phyloP scores from a whole-genome alignment of 805 yeast species.

The Schizosaccharomyces cryophilus region DNA sequence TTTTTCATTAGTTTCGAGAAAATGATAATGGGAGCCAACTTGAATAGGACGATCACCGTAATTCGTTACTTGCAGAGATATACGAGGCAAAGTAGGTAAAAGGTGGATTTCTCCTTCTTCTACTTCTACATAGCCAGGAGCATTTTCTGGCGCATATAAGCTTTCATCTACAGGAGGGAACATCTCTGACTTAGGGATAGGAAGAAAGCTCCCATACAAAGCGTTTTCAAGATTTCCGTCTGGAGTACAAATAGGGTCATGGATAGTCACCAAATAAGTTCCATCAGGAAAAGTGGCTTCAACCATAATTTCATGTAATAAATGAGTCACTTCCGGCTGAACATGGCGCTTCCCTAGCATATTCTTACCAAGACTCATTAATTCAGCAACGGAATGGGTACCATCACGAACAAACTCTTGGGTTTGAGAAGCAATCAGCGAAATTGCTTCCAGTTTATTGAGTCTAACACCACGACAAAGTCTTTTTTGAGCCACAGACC shows the following conservation, averaged over 20 bases:
- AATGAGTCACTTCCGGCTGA: background rate
- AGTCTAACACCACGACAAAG: background rate
- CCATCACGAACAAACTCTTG: constrained; percentile 3
- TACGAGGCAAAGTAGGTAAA: background rate
- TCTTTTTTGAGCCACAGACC: constrained; percentile 1
- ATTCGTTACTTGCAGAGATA: background rate
- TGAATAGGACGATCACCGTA: constrained; percentile 3
- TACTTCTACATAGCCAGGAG: constrained; percentile 1
- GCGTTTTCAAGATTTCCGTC: constrained; percentile 3
- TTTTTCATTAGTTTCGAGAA: background rate
- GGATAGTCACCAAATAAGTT: constrained; percentile 1
- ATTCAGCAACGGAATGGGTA: background rate
- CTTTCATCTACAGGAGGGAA: background rate
- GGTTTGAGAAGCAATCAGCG: constrained; percentile 3
- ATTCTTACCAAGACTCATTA: constrained; percentile 1
- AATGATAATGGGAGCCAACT: constrained; percentile 3
- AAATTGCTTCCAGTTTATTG: background rate
- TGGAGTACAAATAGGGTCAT: constrained; percentile 1
- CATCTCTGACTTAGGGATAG: background rate
- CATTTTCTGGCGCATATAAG: background rate
- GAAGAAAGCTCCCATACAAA: constrained; percentile 2
- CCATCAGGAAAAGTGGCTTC: constrained; percentile 3
- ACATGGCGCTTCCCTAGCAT: constrained; percentile 3
- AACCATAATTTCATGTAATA: background rate
- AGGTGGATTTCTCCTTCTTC: background rate